Conservation (phyloP, 306 rosid species). For the Alnus rubra region DNA sequence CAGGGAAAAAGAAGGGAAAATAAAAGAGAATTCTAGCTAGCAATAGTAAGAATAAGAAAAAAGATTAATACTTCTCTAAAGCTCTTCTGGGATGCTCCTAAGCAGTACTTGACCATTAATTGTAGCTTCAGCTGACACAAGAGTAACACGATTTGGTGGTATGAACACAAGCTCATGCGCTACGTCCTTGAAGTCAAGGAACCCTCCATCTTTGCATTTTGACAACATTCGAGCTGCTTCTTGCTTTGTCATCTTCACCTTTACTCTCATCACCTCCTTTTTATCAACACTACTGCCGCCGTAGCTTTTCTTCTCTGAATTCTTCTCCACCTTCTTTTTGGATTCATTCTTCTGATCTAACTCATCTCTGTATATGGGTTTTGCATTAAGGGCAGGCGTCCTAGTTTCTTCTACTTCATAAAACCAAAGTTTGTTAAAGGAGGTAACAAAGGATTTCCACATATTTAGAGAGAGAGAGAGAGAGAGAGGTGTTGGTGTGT, state of each 20-base stretch:
- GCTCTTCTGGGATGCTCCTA: constrained; percentile 29
- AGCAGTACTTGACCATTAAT: neutral
- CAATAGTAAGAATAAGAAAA: neutral
- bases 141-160: constrained; percentile 32
- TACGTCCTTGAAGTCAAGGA: constrained; percentile 54
- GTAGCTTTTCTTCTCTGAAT: neutral
- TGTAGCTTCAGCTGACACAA: constrained; percentile 13
- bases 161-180: constrained; percentile 37
- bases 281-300: neutral
- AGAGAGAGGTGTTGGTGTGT: neutral
- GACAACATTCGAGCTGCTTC: constrained; percentile 61
- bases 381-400: neutral
- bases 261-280: constrained; percentile 46
- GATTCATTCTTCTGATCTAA: constrained; percentile 21
- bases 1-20: no score
- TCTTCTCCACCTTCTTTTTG: constrained; percentile 23
- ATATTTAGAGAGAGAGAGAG: constrained; percentile 13
- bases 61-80: neutral
- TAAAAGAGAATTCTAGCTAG: no score
- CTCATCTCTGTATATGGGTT: constrained; percentile 53
- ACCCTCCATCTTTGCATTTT: constrained; percentile 58
- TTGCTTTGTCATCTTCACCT: constrained; percentile 68
- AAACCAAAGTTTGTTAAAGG: constrained; percentile 18
- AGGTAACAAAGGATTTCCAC: constrained; percentile 29
- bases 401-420: constrained; percentile 7